Base-by-base conservation (phyloP, 495 filamentous ascomycete genomes). In the Aspergillus hancockii region DNA sequence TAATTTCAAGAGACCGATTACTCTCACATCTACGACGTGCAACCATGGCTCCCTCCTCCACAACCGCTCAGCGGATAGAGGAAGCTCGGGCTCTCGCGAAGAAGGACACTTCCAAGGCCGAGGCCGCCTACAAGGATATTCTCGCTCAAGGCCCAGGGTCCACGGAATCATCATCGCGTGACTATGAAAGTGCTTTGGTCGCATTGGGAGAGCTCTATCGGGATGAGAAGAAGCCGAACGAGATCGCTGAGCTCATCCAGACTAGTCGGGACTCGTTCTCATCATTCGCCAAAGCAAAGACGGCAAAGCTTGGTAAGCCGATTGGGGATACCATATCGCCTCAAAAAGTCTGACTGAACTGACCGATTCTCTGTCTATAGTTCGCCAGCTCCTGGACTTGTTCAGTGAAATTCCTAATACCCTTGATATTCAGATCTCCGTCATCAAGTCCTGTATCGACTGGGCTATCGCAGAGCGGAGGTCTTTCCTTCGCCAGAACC, bases 381-480 rank as follows among this genome's bases (percentile, higher is more conserved):
- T 99, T 61, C 95, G 94, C 64, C 92, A 97, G 75, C 88, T 99
- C 43, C 87, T 99, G 73, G 94, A 98, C 71, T 85, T 97, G 74
- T 93, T 98, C 81, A 86, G 91, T 58, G 84, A 87, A 65, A 96
- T 97, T 63, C 94, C 94, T 49, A 90, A 96, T 74, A 93, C 91
- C 55, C 85, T 88, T 74, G 93, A 97, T 63, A 90, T 90, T 74
- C 94, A 98, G 78, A 88, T 93, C 65, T 77, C 89, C 72, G 90
- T 96, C 63, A 98, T 95, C 61, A 93, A 93, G 75, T 96, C 92
- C 67, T 97, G 92, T 80, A 98, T 99, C 83, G 94, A 98, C 82
- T 99, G 94, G 94, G 94, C 94, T 43, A 88, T 93, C 57, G 88
- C 91, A 40, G 92, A 97, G 75, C 87, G 90, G 52, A 88, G 93